Conservation (phyloP, 371 early-diverging fungal species). For the Mucor irregularis region DNA sequence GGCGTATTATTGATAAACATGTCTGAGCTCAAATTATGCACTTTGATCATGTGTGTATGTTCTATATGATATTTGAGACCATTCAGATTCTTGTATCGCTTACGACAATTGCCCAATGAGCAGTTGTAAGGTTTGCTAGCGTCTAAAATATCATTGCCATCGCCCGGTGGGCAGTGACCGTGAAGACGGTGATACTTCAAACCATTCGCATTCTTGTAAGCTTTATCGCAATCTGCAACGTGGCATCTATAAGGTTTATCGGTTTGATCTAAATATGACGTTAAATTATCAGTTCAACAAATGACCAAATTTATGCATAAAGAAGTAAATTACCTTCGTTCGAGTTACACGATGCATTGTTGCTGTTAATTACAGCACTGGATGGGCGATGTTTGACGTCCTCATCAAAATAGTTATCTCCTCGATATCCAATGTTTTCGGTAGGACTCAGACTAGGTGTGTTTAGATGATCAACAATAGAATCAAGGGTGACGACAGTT, state of each 20-base stretch:
- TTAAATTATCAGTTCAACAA: neutral
- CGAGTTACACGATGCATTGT: too few relatives aligned
- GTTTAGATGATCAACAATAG: slow-evolving; percentile 8
- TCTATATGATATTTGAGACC: slow-evolving; percentile 94
- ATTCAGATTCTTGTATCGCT: slow-evolving; percentile 94
- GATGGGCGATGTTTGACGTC: too few relatives aligned
- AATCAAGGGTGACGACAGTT: slow-evolving; percentile 13
- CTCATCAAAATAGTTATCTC: neutral
- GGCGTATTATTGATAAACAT: neutral
- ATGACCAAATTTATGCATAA: too few relatives aligned
- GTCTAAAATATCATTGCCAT: slow-evolving; percentile 24
- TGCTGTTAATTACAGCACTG: too few relatives aligned
- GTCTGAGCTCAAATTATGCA: slow-evolving; percentile 9
- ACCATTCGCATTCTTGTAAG: slow-evolving; percentile 96
- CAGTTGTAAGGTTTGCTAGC: slow-evolving; percentile 79
- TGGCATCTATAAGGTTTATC: slow-evolving; percentile 78
- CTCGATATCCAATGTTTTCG: neutral
- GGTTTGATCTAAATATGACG: neutral
- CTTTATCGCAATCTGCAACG: slow-evolving; percentile 78
- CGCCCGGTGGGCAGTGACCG: slow-evolving; percentile 61
- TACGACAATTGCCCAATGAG: slow-evolving; percentile 75
- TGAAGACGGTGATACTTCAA: slow-evolving; percentile 87
- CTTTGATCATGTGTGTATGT: slow-evolving; percentile 42
- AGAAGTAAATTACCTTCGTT: too few relatives aligned
- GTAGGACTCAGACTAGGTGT: slow-evolving; percentile 14